phyloP scores from a whole-genome alignment of 352 stramenopile genomes.

The Thraustochytrium sp. region DNA sequence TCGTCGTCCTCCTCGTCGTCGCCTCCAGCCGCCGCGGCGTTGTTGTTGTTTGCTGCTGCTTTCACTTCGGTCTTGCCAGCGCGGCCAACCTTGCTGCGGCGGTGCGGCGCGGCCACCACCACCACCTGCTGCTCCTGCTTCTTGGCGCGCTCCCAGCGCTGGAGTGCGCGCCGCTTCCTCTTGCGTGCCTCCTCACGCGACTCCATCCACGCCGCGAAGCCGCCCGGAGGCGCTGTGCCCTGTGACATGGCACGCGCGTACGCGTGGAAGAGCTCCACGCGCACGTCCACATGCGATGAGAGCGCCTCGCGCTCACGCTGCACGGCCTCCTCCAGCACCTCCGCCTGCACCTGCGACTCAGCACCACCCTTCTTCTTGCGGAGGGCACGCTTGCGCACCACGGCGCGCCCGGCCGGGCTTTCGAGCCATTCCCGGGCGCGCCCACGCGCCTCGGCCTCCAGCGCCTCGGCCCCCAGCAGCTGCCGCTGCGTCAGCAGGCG shows the following conservation, averaged over 20 bases:
- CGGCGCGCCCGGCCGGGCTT: neutral
- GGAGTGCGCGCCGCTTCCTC: slow-evolving; percentile 1
- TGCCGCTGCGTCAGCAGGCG: neutral
- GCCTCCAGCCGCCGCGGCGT: too few species aligned
- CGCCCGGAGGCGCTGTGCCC: neutral
- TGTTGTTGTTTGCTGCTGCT: too few species aligned
- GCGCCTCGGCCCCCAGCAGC: neutral
- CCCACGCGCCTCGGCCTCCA: neutral
- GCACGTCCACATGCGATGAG: neutral
- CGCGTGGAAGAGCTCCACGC: neutral
- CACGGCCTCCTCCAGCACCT: neutral
- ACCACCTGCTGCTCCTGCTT: neutral
- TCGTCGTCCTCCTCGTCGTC: too few species aligned
- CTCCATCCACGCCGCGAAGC: neutral
- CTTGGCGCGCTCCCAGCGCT: neutral
- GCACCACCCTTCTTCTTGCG: neutral
- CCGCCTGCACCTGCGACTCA: neutral
- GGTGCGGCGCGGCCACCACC: neutral
- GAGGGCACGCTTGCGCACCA: neutral
- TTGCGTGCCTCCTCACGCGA: neutral
- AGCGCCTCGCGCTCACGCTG: neutral
- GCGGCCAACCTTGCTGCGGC: too few species aligned
- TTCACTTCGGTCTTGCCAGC: too few species aligned
- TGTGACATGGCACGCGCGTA: neutral
- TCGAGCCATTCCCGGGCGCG: neutral